Conservation (phyloP, 2,329 filamentous ascomycete species). For the Chrysosporium keratinophilum region DNA sequence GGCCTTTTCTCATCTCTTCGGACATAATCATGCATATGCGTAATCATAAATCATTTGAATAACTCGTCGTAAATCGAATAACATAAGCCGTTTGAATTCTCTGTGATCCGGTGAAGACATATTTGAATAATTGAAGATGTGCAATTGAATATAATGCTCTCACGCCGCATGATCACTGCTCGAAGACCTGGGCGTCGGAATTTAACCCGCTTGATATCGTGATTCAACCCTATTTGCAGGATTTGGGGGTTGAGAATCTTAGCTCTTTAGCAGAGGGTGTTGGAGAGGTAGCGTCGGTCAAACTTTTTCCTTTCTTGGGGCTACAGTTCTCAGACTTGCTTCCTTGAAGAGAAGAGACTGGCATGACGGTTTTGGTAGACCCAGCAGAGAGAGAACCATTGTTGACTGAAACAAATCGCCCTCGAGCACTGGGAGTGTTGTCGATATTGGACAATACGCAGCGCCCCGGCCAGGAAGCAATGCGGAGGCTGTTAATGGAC, state of each 20-base stretch:
- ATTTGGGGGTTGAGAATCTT: conserved; percentile 28
- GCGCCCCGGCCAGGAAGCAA: conserved; percentile 32
- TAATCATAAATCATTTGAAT: conserved; percentile 6
- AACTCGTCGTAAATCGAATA: not conserved
- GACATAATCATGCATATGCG: conserved; percentile 6
- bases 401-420: conserved; percentile 21
- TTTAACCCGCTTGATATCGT: too few relatives aligned
- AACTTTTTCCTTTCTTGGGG: conserved; percentile 28
- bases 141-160: not conserved
- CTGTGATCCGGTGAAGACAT: not conserved
- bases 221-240: conserved; percentile 20
- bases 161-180: too few relatives aligned
- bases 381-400: conserved; percentile 25
- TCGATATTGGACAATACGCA: conserved; percentile 31
- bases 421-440: conserved; percentile 30
- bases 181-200: too few relatives aligned
- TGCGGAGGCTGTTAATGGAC: conserved; percentile 25
- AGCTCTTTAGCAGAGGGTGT: conserved; percentile 33
- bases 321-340: conserved; percentile 30
- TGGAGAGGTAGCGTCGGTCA: conserved; percentile 30
- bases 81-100: not conserved
- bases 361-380: conserved; percentile 29
- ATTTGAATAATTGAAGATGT: conserved; percentile 2
- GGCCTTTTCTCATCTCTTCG: not conserved
- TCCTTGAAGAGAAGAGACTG: conserved; percentile 24